Evolutionary conservation across 1,284 basidiomycete species (phyloP).

Genomic region (Apiotrichum domesticum): DNA sequence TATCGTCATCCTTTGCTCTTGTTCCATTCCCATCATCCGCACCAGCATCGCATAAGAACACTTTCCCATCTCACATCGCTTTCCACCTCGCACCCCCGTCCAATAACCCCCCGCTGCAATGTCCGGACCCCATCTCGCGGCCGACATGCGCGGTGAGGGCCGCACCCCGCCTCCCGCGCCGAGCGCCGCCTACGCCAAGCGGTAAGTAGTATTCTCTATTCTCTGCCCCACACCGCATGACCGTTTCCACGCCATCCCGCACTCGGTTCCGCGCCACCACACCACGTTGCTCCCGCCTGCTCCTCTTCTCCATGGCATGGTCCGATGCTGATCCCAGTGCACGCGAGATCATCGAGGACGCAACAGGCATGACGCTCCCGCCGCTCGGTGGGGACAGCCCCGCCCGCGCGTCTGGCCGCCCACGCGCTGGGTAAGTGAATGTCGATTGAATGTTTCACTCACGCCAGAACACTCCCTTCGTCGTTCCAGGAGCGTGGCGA

Average conservation of each 20-base stretch:
- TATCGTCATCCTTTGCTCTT: too few species aligned
- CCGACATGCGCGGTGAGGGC: slow-evolving; percentile 15
- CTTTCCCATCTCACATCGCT: too few species aligned
- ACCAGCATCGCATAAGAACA: too few species aligned
- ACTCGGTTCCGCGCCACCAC: too few species aligned
- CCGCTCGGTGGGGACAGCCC: slow-evolving; percentile 61
- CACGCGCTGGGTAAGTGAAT: slow-evolving; percentile 43
- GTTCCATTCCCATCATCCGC: too few species aligned
- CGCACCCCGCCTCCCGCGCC: slow-evolving; percentile 72
- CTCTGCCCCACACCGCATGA: too few species aligned
- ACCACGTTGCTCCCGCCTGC: too few species aligned
- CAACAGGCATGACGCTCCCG: slow-evolving; percentile 50
- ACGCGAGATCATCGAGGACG: slow-evolving; percentile 70
- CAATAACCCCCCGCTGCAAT: background rate
- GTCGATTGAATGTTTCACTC: background rate
- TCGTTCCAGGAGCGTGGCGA: slow-evolving; percentile 33
- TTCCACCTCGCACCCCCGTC: too few species aligned
- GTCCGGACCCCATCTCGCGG: slow-evolving; percentile 1
- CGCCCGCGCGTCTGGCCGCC: slow-evolving; percentile 24
- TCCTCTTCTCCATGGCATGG: too few species aligned
- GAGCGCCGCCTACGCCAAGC: slow-evolving; percentile 78
- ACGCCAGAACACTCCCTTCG: slow-evolving; percentile 40
- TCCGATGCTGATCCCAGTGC: slow-evolving; percentile 52
- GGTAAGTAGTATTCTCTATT: slow-evolving; percentile 50
- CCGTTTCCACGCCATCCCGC: too few species aligned